Percentiles rank a stretch among this genome's conserved stretches.
These are phyloP conservation scores for Phtheirospermum japonicum DNA, from an alignment of 257 asterid genomes.

Conservation along the genomic window DNA sequence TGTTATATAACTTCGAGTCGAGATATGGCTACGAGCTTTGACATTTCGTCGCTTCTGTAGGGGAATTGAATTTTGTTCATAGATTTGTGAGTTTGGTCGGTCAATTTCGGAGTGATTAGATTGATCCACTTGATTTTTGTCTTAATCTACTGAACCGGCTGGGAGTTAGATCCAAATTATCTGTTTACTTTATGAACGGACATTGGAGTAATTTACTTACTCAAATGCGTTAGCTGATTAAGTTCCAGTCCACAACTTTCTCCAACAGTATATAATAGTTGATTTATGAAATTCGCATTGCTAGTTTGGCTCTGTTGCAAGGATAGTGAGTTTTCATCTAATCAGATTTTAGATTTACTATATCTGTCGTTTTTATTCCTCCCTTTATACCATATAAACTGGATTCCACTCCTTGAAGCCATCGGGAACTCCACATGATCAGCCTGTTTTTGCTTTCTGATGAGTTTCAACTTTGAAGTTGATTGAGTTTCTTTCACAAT, in stretches of 20 bases:
- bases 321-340: conserved; percentile 1
- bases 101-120: neutral
- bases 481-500: neutral
- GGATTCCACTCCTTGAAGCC: neutral
- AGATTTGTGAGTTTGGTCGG: neutral
- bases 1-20: neutral
- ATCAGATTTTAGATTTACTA: neutral
- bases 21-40: conserved; percentile 8
- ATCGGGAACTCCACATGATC: conserved; percentile 4
- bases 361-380: too few relatives aligned
- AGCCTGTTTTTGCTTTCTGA: conserved; percentile 9
- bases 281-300: conserved; percentile 16
- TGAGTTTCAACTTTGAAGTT: neutral
- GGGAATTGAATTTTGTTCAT: conserved; percentile 10
- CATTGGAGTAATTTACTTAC: neutral
- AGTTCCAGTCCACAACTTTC: conserved; percentile 15
- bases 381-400: neutral
- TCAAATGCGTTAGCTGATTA: neutral
- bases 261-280: neutral
- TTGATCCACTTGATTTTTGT: conserved; percentile 20
- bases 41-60: neutral
- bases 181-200: neutral
- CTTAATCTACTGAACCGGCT: neutral
- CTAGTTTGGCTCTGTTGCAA: conserved; percentile 22
- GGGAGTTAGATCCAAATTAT: conserved; percentile 3